Percentiles rank a stretch among this genome's conserved stretches.
Conservation (phyloP, 2,329 filamentous ascomycete genomes). For the Leptoxyphium fumago region DNA sequence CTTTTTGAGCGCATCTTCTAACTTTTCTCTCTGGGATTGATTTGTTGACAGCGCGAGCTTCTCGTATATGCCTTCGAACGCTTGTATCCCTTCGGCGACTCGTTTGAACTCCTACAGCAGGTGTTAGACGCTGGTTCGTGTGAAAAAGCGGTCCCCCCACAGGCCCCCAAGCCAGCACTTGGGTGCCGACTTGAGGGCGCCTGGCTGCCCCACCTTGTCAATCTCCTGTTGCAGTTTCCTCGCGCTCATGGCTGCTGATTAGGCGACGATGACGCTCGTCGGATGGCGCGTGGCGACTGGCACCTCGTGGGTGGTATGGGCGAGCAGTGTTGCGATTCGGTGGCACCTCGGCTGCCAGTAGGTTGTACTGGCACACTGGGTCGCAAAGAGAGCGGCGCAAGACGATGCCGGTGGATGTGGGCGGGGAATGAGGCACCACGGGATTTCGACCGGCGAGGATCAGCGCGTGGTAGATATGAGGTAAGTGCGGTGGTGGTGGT, state of each 20-base stretch:
- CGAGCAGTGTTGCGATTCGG: not conserved
- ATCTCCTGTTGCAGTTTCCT: conserved; percentile 96
- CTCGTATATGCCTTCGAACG: conserved; percentile 91
- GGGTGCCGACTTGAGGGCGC: no score
- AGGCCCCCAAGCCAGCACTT: no score
- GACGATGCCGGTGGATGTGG: no score
- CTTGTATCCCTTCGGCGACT: conserved; percentile 78
- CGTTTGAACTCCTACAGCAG: conserved; percentile 61
- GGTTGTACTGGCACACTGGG: not conserved
- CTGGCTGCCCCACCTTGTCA: conserved; percentile 54
- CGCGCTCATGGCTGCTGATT: conserved; percentile 54
- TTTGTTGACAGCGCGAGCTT: conserved; percentile 92
- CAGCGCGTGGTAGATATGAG: no score
- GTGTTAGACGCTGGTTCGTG: conserved; percentile 5
- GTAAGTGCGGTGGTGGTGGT: no score
- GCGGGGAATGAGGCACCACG: no score
- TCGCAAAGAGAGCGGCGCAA: no score
- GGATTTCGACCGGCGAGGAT: no score
- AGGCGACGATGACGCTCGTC: not conserved
- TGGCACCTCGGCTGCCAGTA: not conserved
- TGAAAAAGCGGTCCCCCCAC: no score
- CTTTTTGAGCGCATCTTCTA: conserved; percentile 94
- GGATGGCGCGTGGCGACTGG: not conserved
- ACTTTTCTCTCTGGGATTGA: conserved; percentile 91
- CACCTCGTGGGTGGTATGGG: no score